These are phyloP conservation scores for Aspergillus sp. DNA, from an alignment of 2,329 filamentous ascomycete species.

Conservation along the genomic window DNA sequence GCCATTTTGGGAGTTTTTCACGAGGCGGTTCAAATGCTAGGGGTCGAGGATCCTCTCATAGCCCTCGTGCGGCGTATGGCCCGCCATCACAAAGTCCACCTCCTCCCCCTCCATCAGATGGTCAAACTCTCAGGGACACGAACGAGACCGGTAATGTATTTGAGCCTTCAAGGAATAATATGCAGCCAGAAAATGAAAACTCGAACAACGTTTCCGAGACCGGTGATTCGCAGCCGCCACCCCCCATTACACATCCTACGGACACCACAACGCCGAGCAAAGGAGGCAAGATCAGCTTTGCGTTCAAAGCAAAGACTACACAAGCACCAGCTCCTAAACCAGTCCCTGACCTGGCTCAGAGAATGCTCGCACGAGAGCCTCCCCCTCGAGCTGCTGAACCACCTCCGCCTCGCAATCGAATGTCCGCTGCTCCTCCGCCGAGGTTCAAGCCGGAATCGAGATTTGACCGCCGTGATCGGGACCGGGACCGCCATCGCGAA, in stretches of 20 bases:
- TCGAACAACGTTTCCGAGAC: constrained; percentile 46
- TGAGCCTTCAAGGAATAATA: constrained; percentile 60
- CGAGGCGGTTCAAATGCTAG: constrained; percentile 64
- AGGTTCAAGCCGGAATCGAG: constrained; percentile 42
- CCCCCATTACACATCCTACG: constrained; percentile 53
- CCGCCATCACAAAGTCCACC: constrained; percentile 34
- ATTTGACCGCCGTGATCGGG: constrained; percentile 45
- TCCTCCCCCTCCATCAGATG: constrained; percentile 31
- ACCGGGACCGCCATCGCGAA: constrained; percentile 33
- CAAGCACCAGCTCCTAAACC: constrained; percentile 54
- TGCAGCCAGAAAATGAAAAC: constrained; percentile 63
- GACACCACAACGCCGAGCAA: constrained; percentile 54
- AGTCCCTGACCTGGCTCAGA: constrained; percentile 50
- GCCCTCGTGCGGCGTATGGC: constrained; percentile 38
- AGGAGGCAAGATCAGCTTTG: constrained; percentile 82
- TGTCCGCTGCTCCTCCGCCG: constrained; percentile 37
- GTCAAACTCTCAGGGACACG: constrained; percentile 35
- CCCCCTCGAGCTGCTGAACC: constrained; percentile 34
- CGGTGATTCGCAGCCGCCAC: constrained; percentile 51
- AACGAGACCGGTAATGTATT: constrained; percentile 62
- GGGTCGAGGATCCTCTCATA: constrained; percentile 49
- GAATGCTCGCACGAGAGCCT: constrained; percentile 45
- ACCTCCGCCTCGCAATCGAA: constrained; percentile 39
- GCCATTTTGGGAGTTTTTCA: constrained; percentile 66
- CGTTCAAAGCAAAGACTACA: constrained; percentile 76